Evolutionary conservation across 225 moss, liverwort and hornwort species (phyloP).

Genomic region (Neckera pumila): DNA sequence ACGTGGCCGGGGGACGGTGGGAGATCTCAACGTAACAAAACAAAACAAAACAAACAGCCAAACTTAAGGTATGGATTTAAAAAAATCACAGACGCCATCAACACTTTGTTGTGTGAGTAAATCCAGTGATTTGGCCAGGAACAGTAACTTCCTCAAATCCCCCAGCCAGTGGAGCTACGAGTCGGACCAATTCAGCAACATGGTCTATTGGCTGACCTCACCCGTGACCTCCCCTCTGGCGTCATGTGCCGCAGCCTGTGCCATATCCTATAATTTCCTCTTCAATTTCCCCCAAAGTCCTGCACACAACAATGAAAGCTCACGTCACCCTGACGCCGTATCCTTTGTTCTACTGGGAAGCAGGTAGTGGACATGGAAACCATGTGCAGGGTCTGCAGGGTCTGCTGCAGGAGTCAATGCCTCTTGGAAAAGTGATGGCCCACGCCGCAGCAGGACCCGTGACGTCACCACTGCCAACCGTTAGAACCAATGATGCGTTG

Average conservation of each 20-base stretch:
- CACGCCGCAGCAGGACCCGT: background rate
- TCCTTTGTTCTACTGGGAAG: rapidly evolving
- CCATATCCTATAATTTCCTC: background rate
- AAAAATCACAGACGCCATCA: background rate
- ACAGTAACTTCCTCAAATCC: background rate
- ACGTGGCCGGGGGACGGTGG: too few relatives aligned
- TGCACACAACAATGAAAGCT: background rate
- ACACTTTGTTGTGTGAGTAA: background rate
- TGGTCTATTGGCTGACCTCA: background rate
- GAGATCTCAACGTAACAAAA: too few relatives aligned
- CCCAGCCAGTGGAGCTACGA: too few relatives aligned
- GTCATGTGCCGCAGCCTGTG: background rate
- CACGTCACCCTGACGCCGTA: background rate
- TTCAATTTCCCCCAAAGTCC: background rate
- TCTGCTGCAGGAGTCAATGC: background rate
- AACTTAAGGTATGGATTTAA: too few relatives aligned
- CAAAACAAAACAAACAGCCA: too few relatives aligned
- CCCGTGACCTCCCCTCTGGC: background rate
- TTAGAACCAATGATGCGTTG: background rate
- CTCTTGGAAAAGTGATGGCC: too few relatives aligned
- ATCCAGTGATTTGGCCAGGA: background rate
- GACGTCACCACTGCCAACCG: background rate
- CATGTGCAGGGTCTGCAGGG: background rate
- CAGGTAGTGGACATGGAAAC: background rate
- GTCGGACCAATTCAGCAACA: background rate